Percentiles rank a stretch among this genome's conserved stretches.
phyloP scores from a whole-genome alignment of 2,329 filamentous ascomycete genomes.

The Ascochyta clinopodiicola region DNA sequence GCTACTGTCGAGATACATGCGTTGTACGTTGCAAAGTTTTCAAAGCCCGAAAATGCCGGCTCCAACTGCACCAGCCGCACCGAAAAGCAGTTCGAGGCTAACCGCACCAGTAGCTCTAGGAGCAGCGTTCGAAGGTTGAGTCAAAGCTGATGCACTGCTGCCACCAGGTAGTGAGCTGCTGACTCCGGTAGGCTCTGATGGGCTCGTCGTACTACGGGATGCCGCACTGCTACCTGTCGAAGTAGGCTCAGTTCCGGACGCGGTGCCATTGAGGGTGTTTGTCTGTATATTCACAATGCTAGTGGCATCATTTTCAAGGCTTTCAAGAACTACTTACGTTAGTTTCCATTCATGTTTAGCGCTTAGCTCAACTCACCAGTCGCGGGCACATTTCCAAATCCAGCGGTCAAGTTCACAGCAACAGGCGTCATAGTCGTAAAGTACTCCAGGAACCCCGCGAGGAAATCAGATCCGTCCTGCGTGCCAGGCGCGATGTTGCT shows the following conservation, averaged over 20 bases:
- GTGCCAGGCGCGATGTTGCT: constrained; percentile 9
- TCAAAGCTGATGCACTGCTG: not conserved
- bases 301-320: constrained; percentile 10
- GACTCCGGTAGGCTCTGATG: not conserved
- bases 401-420: constrained; percentile 13
- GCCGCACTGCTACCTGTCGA: not conserved
- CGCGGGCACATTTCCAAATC: constrained; percentile 10
- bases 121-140: constrained; percentile 1
- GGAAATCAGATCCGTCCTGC: not conserved
- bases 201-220: not conserved
- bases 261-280: not conserved
- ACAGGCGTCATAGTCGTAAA: constrained; percentile 16
- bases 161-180: not conserved
- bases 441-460: constrained; percentile 11
- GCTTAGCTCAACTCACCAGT: constrained; percentile 2
- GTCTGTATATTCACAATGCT: constrained; percentile 3
- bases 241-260: not conserved
- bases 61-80: constrained; percentile 14
- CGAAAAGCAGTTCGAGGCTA: constrained; percentile 13
- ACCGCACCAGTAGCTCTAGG: constrained; percentile 1
- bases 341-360: not conserved
- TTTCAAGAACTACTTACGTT: constrained; percentile 7
- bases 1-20: no score
- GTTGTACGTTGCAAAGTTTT: not conserved
- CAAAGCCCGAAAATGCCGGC: constrained; percentile 13